Evolutionary conservation across 2,329 filamentous ascomycete genomes (phyloP).

Genomic region (Beauveria bassiana): DNA sequence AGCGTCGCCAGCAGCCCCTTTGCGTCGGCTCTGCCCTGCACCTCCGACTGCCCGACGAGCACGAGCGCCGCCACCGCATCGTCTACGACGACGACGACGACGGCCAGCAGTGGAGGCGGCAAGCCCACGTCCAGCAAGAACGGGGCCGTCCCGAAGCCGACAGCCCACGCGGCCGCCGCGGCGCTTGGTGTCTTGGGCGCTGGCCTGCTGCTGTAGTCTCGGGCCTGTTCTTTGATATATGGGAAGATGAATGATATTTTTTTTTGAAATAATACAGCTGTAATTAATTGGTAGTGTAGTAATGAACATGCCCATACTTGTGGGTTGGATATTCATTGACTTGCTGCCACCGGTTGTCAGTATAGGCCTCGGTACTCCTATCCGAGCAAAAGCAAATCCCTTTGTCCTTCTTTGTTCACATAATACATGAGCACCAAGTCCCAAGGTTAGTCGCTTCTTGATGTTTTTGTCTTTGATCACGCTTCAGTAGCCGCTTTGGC

Average conservation of each 20-base stretch:
- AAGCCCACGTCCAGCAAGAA: constrained; percentile 8
- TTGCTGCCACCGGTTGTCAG: neutral
- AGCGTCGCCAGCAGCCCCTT: constrained; percentile 38
- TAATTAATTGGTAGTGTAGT: neutral
- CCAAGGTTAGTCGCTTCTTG: neutral
- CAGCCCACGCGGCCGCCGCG: constrained; percentile 20
- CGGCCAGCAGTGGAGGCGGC: constrained; percentile 1
- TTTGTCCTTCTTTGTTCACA: neutral
- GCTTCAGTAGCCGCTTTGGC: constrained; percentile 24
- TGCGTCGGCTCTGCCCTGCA: constrained; percentile 36
- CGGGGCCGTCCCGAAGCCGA: constrained; percentile 16
- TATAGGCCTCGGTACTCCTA: neutral
- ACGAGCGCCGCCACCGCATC: constrained; percentile 2
- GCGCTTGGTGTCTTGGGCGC: constrained; percentile 23
- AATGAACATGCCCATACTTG: neutral
- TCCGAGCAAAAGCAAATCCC: neutral
- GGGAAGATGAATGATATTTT: too few relatives aligned
- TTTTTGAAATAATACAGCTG: neutral
- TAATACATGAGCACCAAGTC: neutral
- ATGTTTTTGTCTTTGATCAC: neutral
- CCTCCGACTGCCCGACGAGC: constrained; percentile 27
- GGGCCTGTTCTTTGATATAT: neutral
- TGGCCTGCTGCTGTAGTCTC: constrained; percentile 15
- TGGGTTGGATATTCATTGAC: too few relatives aligned
- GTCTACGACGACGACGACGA: constrained; percentile 16